Base-by-base conservation (phyloP, 106 monocot species). In the Gastrodia elata region DNA sequence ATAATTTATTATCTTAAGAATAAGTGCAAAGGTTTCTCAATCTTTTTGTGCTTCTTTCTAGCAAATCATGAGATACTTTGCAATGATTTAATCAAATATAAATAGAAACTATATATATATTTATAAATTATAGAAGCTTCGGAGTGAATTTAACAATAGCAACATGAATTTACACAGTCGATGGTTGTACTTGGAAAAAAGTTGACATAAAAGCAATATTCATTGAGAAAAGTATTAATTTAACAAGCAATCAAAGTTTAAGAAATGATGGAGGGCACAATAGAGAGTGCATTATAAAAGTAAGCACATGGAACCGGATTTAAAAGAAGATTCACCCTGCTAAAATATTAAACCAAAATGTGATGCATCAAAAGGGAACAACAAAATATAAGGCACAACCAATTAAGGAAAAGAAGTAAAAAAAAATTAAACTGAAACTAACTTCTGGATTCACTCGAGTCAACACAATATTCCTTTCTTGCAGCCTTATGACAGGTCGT, bases 371-470 rank as follows among this genome's bases (percentile, higher is more conserved):
- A 28, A 61, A 14, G 26, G 32, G 1, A 61, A 61, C 14, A 2
- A 61, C 28, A 61, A 61, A 37, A 38, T 14, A 67, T 67, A 67
- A 37, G 16, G 27, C 25, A 38, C 20, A 38, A 38, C 33, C 33
- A 14, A 57, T 1, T 64, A n/a, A 16, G 9, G 52, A 72, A 0
- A 74, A 58, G 7, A 6, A 44, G 57, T 24, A 76, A 43, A 35
- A n/a, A 39, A 30, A 9, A 33, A 68, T 18, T 58, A 69, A 58
- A 38, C 13, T 55, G 57, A 30, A 76, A 33, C 20, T 48, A 34
- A 88, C 94, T 91, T 95, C 95, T 0, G 95, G 95, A 76, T 92
- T 95, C 70, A 95, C 89, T 8, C 95, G 89, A 43, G 95, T 95
- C 39, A 95, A 77, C 68, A 95, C 80, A 26, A 86, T 79, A 68